Conservation (phyloP, 2,329 filamentous ascomycete species). For the Bipolaris bicolor region DNA sequence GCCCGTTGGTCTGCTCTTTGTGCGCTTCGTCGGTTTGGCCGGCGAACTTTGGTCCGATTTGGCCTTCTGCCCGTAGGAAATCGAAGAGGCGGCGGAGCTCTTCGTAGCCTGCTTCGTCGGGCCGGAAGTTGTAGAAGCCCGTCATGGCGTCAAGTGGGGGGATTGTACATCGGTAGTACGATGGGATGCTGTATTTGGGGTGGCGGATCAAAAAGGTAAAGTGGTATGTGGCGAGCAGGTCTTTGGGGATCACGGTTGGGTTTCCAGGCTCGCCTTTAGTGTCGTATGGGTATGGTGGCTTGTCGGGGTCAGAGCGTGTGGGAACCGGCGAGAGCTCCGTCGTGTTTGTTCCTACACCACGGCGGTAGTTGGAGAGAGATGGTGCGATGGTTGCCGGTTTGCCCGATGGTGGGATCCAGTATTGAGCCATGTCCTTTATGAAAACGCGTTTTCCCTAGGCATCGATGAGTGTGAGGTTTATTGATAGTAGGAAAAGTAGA, state of each 20-base stretch:
- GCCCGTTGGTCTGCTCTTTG: slow-evolving; percentile 38
- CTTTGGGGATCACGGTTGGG: slow-evolving; percentile 81
- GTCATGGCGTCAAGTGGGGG: slow-evolving; percentile 83
- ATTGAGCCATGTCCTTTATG: slow-evolving; percentile 98
- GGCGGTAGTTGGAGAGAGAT: slow-evolving; percentile 68
- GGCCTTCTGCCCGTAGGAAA: slow-evolving; percentile 71
- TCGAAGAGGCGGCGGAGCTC: slow-evolving; percentile 89
- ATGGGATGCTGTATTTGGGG: slow-evolving; percentile 88
- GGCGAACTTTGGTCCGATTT: slow-evolving; percentile 73
- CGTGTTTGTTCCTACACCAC: slow-evolving; percentile 63
- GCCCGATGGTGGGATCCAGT: slow-evolving; percentile 77
- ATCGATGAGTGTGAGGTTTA: slow-evolving; percentile 28
- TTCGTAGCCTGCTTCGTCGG: slow-evolving; percentile 85
- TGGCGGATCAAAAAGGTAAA: slow-evolving; percentile 97
- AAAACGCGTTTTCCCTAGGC: slow-evolving; percentile 85
- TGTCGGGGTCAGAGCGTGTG: slow-evolving; percentile 28
- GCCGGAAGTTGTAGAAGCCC: slow-evolving; percentile 85
- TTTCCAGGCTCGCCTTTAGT: slow-evolving; percentile 71
- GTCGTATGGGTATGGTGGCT: slow-evolving; percentile 63
- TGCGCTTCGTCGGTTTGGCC: slow-evolving; percentile 49
- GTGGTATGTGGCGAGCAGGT: slow-evolving; percentile 79
- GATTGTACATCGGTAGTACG: slow-evolving; percentile 91
- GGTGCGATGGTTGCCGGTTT: slow-evolving; percentile 74
- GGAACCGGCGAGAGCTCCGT: slow-evolving; percentile 45
- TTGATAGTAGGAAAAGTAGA: not conserved